Conservation (phyloP, 805 yeast genomes). For the Metschnikowia drakensbergensis region DNA sequence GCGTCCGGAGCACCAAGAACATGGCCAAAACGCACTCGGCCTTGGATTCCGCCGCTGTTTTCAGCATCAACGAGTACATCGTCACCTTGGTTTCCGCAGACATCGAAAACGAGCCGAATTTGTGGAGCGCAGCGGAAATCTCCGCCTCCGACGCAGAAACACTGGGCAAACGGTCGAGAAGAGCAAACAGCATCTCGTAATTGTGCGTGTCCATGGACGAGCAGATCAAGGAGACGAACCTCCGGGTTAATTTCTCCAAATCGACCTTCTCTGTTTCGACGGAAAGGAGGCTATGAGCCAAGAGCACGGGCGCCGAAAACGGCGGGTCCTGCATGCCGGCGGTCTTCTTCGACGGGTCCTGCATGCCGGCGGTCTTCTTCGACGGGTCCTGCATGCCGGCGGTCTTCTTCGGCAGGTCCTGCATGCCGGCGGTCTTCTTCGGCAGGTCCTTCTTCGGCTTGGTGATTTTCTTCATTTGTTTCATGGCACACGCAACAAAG, state of each 20-base stretch:
- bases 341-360: too few relatives aligned
- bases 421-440: too few relatives aligned
- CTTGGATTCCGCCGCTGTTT: constrained; percentile 1
- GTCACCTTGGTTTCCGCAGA: constrained; percentile 2
- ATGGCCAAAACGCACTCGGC: constrained; percentile 11
- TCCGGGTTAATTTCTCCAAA: constrained; percentile 4
- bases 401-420: too few relatives aligned
- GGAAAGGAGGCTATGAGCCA: constrained; percentile 10
- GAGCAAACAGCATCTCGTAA: constrained; percentile 4
- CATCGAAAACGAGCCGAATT: constrained; percentile 7
- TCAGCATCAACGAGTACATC: constrained; percentile 10
- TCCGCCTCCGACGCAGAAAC: not conserved
- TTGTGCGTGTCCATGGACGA: not conserved
- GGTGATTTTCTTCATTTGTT: not conserved
- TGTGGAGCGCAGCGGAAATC: constrained; percentile 1
- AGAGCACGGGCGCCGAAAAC: not conserved
- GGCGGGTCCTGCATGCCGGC: too few relatives aligned
- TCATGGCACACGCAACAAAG: constrained; percentile 2
- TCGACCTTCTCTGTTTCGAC: constrained; percentile 2
- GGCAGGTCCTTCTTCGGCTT: too few relatives aligned
- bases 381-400: too few relatives aligned
- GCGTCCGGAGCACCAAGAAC: constrained; percentile 12
- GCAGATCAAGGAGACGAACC: constrained; percentile 6
- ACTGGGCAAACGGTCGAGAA: constrained; percentile 8
- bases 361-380: too few relatives aligned